Conservation (phyloP, 2,329 filamentous ascomycete genomes). For the Aspergillus sp. region DNA sequence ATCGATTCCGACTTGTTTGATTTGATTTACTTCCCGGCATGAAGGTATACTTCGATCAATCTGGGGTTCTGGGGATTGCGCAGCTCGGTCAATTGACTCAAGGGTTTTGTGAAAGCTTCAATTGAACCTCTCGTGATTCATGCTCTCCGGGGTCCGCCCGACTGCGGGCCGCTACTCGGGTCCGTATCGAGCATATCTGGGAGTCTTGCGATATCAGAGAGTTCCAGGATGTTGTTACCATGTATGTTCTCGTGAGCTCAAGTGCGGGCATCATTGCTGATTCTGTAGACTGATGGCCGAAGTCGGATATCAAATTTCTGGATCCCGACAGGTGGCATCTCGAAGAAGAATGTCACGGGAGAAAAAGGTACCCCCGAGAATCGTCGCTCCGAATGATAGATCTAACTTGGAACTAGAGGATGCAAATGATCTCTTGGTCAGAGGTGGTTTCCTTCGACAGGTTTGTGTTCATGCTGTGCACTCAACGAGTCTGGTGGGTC, state of each 20-base stretch:
- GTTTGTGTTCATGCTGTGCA: slow-evolving; percentile 38
- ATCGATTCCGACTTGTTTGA: slow-evolving; percentile 1
- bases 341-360: slow-evolving; percentile 52
- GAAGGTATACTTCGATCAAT: background rate
- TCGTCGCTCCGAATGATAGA: background rate
- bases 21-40: background rate
- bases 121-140: slow-evolving; percentile 13
- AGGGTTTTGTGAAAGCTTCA: background rate
- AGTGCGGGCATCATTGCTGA: background rate
- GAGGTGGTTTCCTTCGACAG: slow-evolving; percentile 73
- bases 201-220: slow-evolving; percentile 17
- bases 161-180: slow-evolving; percentile 24
- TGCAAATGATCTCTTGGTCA: slow-evolving; percentile 65
- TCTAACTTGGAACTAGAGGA: slow-evolving; percentile 53
- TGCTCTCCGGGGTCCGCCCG: slow-evolving; percentile 28
- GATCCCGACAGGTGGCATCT: slow-evolving; percentile 72
- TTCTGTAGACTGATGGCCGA: slow-evolving; percentile 53
- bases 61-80: background rate
- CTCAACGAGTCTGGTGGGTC: background rate
- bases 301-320: slow-evolving; percentile 72
- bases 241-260: slow-evolving; percentile 29
- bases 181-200: slow-evolving; percentile 27
- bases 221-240: slow-evolving; percentile 29
- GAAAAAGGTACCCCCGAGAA: slow-evolving; percentile 36
- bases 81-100: background rate